Evolutionary conservation across 345 rosid species (phyloP).

Genomic region (Eucalyptus melliodora): DNA sequence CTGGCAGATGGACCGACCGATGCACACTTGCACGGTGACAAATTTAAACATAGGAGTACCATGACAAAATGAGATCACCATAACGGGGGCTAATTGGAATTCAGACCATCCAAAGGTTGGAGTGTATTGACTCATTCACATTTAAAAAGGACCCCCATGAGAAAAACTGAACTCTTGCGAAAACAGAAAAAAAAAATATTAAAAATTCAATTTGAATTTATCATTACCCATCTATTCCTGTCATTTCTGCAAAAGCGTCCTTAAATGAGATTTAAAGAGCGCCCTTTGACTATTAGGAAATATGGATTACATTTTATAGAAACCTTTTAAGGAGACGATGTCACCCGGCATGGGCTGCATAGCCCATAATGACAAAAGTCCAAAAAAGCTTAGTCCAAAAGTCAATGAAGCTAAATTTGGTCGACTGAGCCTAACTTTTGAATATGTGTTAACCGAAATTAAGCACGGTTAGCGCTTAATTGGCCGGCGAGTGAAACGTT

Average conservation of each 20-base stretch:
- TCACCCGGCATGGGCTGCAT: rapidly evolving
- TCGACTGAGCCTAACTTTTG: too few species aligned
- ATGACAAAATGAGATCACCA: too few species aligned
- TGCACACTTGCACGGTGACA: rapidly evolving
- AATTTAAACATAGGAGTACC: too few species aligned
- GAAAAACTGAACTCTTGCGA: background rate
- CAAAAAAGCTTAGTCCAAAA: background rate
- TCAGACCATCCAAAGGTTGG: background rate
- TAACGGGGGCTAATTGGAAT: too few species aligned
- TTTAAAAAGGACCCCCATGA: too few species aligned
- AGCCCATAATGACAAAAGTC: background rate
- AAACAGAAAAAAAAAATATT: background rate
- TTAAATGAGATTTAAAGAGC: too few species aligned
- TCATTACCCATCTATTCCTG: background rate
- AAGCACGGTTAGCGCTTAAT: background rate
- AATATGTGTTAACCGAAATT: background rate
- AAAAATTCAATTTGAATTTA: too few species aligned
- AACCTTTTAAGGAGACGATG: background rate
- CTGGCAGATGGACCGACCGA: too few species aligned
- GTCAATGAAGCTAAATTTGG: background rate
- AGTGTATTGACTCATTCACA: background rate
- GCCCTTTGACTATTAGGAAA: too few species aligned
- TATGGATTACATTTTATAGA: background rate
- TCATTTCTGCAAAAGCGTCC: too few species aligned
- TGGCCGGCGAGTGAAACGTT: rapidly evolving